Percentiles rank a stretch among this genome's conserved stretches.
Evolutionary conservation across 2,329 filamentous ascomycete species (phyloP).

Genomic region (Fusarium luffae): DNA sequence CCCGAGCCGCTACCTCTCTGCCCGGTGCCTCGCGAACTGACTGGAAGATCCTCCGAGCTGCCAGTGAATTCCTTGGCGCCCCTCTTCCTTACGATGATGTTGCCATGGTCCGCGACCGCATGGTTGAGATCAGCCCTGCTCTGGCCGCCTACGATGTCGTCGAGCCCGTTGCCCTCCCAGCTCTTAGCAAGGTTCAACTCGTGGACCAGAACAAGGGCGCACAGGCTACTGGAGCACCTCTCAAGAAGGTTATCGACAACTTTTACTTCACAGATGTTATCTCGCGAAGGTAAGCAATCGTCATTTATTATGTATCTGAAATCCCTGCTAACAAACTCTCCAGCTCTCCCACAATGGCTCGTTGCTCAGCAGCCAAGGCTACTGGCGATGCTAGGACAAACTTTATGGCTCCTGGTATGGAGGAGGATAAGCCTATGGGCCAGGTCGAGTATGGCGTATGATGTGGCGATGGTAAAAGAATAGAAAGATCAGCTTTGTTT

Average conservation of each 20-base stretch:
- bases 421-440: conserved; percentile 70
- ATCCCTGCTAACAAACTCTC: conserved; percentile 37
- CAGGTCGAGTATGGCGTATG: conserved; percentile 69
- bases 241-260: conserved; percentile 90
- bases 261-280: conserved; percentile 99
- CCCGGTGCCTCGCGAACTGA: conserved; percentile 92
- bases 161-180: conserved; percentile 78
- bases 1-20: conserved; percentile 86
- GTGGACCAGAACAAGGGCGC: conserved; percentile 95
- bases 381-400: conserved; percentile 81
- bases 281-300: conserved; percentile 81
- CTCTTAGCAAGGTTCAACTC: conserved; percentile 91
- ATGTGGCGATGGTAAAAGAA: conserved; percentile 51
- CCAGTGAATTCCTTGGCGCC: conserved; percentile 87
- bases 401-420: conserved; percentile 78
- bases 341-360: conserved; percentile 97
- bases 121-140: conserved; percentile 93
- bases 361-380: conserved; percentile 93
- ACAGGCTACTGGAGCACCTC: conserved; percentile 74
- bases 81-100: conserved; percentile 95
- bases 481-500: conserved; percentile 50
- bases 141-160: conserved; percentile 91
- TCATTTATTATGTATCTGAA: conserved; percentile 12
- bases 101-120: conserved; percentile 87
- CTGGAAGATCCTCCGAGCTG: conserved; percentile 98